Conservation (phyloP, 805 yeast genomes). For the Pichia sporocuriosa region DNA sequence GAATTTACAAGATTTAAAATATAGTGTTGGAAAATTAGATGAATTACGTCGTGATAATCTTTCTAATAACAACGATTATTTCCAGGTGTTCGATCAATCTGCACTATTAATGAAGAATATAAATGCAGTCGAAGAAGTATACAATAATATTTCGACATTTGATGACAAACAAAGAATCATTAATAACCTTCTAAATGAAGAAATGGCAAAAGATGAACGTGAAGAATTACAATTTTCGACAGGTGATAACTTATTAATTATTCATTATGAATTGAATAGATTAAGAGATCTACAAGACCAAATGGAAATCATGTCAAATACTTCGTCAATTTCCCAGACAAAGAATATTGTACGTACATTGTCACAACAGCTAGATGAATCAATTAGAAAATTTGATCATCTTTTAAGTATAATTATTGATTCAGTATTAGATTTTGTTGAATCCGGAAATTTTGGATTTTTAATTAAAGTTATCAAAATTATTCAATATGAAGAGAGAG, state of each 20-base stretch:
- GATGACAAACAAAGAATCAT: conserved; percentile 44
- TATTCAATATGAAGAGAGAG: conserved; percentile 71
- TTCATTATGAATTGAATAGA: conserved; percentile 65
- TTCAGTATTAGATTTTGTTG: conserved; percentile 57
- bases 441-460: conserved; percentile 59
- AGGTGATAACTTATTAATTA: conserved; percentile 49
- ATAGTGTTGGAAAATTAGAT: conserved; percentile 26
- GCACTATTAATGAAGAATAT: conserved; percentile 67
- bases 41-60: conserved; percentile 37
- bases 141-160: conserved; percentile 54
- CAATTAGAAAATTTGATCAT: conserved; percentile 55
- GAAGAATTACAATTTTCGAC: conserved; percentile 24
- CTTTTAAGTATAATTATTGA: conserved; percentile 60
- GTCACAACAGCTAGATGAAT: conserved; percentile 40
- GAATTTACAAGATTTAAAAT: conserved; percentile 45
- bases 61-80: conserved; percentile 44
- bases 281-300: conserved; percentile 77
- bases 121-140: conserved; percentile 58
- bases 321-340: conserved; percentile 47
- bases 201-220: conserved; percentile 14
- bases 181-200: conserved; percentile 42
- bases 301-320: conserved; percentile 45
- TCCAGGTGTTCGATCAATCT: conserved; percentile 61
- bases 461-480: conserved; percentile 69
- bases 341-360: conserved; percentile 57